phyloP scores from a whole-genome alignment of 179 eudicot species.

The Silene vulgaris region DNA sequence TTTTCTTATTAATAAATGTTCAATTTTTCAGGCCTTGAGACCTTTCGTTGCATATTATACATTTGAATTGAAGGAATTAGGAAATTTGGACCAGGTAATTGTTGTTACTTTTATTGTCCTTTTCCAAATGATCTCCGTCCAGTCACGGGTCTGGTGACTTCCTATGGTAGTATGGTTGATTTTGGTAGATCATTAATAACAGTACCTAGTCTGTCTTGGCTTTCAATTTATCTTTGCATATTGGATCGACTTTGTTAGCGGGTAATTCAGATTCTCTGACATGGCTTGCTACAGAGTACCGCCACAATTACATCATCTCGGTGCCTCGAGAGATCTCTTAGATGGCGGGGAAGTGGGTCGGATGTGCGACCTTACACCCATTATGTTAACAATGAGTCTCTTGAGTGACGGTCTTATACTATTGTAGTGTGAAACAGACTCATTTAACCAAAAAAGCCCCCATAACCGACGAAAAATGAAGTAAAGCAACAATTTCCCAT shows the following conservation, averaged over 20 bases:
- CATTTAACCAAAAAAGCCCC: too few relatives aligned
- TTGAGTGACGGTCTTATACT: too few relatives aligned
- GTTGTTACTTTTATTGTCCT: background rate
- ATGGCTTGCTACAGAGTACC: background rate
- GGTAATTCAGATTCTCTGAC: background rate
- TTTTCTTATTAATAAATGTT: background rate
- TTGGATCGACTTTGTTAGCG: background rate
- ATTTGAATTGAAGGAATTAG: too few relatives aligned
- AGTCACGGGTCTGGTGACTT: background rate
- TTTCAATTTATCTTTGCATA: background rate
- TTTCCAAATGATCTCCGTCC: background rate
- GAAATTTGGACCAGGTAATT: conserved; percentile 46
- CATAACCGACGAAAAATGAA: too few relatives aligned
- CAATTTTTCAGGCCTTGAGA: conserved; percentile 28
- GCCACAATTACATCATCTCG: background rate
- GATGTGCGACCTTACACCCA: too few relatives aligned
- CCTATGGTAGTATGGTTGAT: conserved; percentile 3
- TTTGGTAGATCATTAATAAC: background rate
- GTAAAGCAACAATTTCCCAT: too few relatives aligned
- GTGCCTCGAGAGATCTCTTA: too few relatives aligned
- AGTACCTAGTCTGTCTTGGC: background rate
- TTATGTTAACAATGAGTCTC: too few relatives aligned
- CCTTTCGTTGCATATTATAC: too few relatives aligned
- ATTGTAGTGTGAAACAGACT: too few relatives aligned
- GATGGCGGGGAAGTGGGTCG: too few relatives aligned